A percentile compares a stretch with the other conserved stretches of the same genome.
Conservation (phyloP, 192 early-diverging fungal genomes). For the Podila epicladia region DNA sequence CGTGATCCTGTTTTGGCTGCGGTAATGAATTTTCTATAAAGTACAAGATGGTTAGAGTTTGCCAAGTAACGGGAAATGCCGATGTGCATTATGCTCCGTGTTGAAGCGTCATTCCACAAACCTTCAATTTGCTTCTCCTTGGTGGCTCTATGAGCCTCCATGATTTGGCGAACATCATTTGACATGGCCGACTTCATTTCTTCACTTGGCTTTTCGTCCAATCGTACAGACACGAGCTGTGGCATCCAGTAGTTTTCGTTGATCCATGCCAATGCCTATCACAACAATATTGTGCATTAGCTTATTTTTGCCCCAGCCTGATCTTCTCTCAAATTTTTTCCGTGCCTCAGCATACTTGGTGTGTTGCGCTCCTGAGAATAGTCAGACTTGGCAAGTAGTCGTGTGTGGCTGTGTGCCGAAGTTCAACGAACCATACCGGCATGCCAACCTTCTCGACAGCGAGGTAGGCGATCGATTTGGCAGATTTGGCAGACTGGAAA, state of each 20-base stretch:
- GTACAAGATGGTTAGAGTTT: too few species aligned
- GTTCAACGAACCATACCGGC: conserved; percentile 44
- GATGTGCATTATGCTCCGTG: neutral
- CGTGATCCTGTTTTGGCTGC: conserved; percentile 23
- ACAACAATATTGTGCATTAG: neutral
- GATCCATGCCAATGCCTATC: conserved; percentile 46
- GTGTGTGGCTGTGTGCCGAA: conserved; percentile 43
- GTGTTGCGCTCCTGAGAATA: conserved; percentile 33
- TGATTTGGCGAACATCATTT: conserved; percentile 25
- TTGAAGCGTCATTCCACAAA: neutral
- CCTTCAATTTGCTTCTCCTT: conserved; percentile 47
- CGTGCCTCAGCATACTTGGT: conserved; percentile 14
- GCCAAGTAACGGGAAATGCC: neutral
- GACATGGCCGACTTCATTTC: conserved; percentile 28
- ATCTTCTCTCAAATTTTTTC: too few species aligned
- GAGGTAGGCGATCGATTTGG: conserved; percentile 46
- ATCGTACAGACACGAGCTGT: conserved; percentile 33
- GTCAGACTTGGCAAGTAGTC: conserved; percentile 42
- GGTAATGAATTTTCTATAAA: conserved; percentile 22
- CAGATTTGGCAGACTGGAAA: conserved; percentile 40
- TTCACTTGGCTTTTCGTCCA: conserved; percentile 20
- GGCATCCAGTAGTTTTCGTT: conserved; percentile 46
- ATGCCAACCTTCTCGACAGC: conserved; percentile 48
- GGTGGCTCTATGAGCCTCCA: conserved; percentile 12
- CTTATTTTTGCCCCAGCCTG: too few species aligned